Evolutionary conservation across 2,329 filamentous ascomycete species (phyloP), one percentile per base, ranked within the genome.

Genomic region (Byssochlamys sp.): DNA sequence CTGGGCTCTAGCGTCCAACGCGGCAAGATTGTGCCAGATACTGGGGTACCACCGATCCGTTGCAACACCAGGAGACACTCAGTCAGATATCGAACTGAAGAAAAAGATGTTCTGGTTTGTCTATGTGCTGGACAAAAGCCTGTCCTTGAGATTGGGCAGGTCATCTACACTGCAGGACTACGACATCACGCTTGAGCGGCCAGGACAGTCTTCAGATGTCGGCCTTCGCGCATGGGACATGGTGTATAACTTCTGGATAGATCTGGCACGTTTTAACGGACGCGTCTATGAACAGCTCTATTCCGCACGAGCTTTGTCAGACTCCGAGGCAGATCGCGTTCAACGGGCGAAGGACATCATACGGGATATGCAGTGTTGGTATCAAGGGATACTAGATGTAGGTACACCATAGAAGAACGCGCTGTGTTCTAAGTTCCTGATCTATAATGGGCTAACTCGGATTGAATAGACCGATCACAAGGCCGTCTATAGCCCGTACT

Each of bases 1-100:
- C n/a, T 85, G 84, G 80, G 80, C 83, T n/a, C 72, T 87, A 19
- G 80, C 79, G 26, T 81, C 80, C 5, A 78, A 79, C 19, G 84
- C 84, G 0, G 80, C 81, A 11, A 78, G 81, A 55, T 74, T 88
- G 55, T 85, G 83, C 61, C 82, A 85, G 63, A 81, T 80, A 0
- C 78, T 86, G 3, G 84, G 84, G 2, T 85, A 83, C 59, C 84
- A 87, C 65, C 78, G 81, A 29, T 59, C 62, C 19, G 58, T 61
- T 64, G 68, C 50, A 49, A 60, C 10, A 62, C 63, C 3, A 63
- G 70, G 28, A 65, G 70, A 65, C 60, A 71, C 50, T 45, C 66
- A 39, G 59, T 68, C 57, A 58, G 59, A 28, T 9, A 54, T 24
- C 26, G 54, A 50, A 51, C 63, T n/a, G 64, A 75, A 74, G 61